Evolutionary conservation across 495 filamentous ascomycete species (phyloP).

Genomic region (Sporormia fimetaria): DNA sequence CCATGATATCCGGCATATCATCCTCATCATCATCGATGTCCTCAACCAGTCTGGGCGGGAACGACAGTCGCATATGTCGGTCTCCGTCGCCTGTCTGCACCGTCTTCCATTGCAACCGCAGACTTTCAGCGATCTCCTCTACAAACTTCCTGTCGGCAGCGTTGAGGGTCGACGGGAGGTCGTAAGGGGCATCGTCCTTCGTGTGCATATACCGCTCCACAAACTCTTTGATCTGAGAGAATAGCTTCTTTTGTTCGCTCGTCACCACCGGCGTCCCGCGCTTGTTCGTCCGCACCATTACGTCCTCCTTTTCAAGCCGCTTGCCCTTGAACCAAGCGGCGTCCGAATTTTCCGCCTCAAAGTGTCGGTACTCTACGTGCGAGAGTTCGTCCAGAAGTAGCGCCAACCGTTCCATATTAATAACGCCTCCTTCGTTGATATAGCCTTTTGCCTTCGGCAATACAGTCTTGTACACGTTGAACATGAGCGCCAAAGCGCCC

Average conservation of each 20-base stretch:
- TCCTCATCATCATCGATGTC: constrained; percentile 37
- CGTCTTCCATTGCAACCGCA: constrained; percentile 73
- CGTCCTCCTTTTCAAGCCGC: constrained; percentile 49
- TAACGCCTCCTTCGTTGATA: constrained; percentile 88
- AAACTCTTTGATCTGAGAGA: constrained; percentile 71
- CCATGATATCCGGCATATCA: constrained; percentile 50
- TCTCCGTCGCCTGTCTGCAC: constrained; percentile 66
- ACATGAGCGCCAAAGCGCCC: constrained; percentile 90
- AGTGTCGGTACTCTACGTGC: constrained; percentile 78
- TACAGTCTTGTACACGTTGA: constrained; percentile 86
- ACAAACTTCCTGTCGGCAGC: constrained; percentile 88
- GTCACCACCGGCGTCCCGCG: constrained; percentile 62
- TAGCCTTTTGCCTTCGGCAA: constrained; percentile 85
- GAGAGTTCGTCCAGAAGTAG: constrained; percentile 73
- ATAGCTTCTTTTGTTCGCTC: constrained; percentile 67
- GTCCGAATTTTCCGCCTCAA: constrained; percentile 81
- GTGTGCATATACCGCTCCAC: constrained; percentile 47
- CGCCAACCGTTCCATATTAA: constrained; percentile 69
- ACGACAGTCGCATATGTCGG: constrained; percentile 63
- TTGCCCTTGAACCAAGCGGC: constrained; percentile 86
- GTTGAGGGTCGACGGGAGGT: constrained; percentile 62
- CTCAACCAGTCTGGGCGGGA: constrained; percentile 43
- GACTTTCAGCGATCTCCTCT: constrained; percentile 70
- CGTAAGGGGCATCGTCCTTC: constrained; percentile 42
- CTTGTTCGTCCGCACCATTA: constrained; percentile 48